Evolutionary conservation across 139 green algal genomes (phyloP).

Genomic region (Volvox africanus): DNA sequence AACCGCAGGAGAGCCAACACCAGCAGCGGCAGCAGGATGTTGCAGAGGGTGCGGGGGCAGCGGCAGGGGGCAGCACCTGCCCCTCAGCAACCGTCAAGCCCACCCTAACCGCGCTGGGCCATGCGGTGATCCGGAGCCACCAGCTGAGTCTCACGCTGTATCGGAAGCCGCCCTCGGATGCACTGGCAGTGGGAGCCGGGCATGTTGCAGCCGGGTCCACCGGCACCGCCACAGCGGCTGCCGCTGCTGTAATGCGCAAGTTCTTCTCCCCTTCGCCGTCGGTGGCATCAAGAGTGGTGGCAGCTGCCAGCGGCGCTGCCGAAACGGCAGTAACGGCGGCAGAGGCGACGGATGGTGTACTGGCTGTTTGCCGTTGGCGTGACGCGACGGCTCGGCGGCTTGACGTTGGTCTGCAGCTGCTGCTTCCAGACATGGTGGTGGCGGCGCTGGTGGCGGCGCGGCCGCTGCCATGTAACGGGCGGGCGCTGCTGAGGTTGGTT

Average conservation of each 20-base stretch:
- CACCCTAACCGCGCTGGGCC: constrained; percentile 48
- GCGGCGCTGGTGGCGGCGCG: constrained; percentile 20
- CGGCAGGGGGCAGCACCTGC: too few relatives aligned
- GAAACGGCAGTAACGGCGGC: neutral
- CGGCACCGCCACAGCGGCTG: neutral
- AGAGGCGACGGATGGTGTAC: constrained; percentile 49
- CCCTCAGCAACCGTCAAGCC: neutral
- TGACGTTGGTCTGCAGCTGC: constrained; percentile 46
- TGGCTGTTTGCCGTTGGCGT: constrained; percentile 72
- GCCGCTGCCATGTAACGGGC: neutral
- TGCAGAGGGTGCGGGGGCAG: too few relatives aligned
- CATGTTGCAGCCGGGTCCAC: neutral
- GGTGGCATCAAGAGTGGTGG: neutral
- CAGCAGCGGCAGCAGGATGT: too few relatives aligned
- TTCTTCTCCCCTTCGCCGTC: neutral
- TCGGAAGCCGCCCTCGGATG: constrained; percentile 46
- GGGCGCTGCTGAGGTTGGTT: constrained; percentile 45
- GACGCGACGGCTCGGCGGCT: constrained; percentile 59
- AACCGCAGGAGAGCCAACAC: too few relatives aligned
- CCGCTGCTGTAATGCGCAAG: constrained; percentile 31
- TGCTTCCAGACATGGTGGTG: constrained; percentile 61
- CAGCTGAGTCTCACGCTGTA: constrained; percentile 85
- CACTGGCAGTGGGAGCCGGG: constrained; percentile 25
- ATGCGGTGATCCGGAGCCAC: constrained; percentile 76
- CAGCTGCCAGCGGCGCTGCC: neutral